Base-by-base conservation (phyloP, 2,329 filamentous ascomycete species). In the Fusarium coffeatum region DNA sequence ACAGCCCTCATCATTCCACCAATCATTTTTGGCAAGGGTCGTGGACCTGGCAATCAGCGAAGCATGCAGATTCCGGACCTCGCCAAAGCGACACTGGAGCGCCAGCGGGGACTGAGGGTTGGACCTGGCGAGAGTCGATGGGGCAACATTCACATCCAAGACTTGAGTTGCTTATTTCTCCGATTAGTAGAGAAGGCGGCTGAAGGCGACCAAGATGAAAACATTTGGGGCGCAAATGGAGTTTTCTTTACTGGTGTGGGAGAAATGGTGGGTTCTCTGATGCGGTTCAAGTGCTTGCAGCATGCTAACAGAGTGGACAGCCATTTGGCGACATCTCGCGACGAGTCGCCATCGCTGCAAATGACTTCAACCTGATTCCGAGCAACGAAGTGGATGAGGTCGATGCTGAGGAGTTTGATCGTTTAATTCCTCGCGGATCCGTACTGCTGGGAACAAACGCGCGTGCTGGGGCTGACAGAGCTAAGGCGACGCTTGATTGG, bases 371-470 rank as follows among this genome's bases (percentile, higher is more conserved):
- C 2, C 50, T 76, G 3, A 71, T 77, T 2, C 27, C 66, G 1
- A 69, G 50, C 6, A 58, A 57, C 7, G 58, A 66, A 15, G 58
- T 78, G 3, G 69, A 78, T 2, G 63, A 66, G 74, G 46, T 77
- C 10, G 67, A 74, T 20, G 61, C 75, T 3, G 76, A 80, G 1
- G 84, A 87, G 8, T 82, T 83, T 5, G 79, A 84, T 49, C 77
- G 79, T 12, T 72, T 84, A 16, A 76, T 81, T 2, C 76, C 79
- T 0, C 81, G 79, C 50, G 86, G 86, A 22, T 78, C 80, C 45
- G 76, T 85, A 9, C 77, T 85, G 8, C 88, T 85, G 80, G 88
- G 88, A 1, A 83, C 84, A 40, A 90, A 90, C 68, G 88, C 87
- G 12, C 79, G 85, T 55, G 81, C 83, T 13, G 80, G 78, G 54